These are phyloP conservation scores for Hordeum marinum DNA, from an alignment of 176 grass and related monocot genomes.

Conservation along the genomic window DNA sequence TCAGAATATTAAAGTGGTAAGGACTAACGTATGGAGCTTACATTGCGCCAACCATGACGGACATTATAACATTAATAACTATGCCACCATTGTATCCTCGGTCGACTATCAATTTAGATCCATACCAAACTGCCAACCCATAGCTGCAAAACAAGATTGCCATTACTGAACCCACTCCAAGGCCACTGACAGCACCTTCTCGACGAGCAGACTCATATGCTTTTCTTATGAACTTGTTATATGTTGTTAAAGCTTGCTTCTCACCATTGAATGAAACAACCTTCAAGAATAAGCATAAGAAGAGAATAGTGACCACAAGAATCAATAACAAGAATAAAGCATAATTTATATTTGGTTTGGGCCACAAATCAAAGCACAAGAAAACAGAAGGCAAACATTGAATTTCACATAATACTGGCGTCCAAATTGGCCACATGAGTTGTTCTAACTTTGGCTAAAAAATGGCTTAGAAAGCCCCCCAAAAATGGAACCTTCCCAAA, in stretches of 20 bases:
- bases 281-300: slow-evolving; percentile 37
- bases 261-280: slow-evolving; percentile 80
- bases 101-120: slow-evolving; percentile 59
- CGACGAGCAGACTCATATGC: slow-evolving; percentile 52
- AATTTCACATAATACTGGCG: neutral
- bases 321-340: neutral
- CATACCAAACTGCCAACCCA: slow-evolving; percentile 75
- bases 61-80: slow-evolving; percentile 59
- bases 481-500: neutral
- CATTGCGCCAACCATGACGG: slow-evolving; percentile 69
- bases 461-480: neutral
- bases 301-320: neutral
- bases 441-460: neutral
- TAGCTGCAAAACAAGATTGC: slow-evolving; percentile 64
- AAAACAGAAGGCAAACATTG: neutral
- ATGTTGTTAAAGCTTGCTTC: slow-evolving; percentile 48
- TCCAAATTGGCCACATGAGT: neutral
- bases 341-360: neutral
- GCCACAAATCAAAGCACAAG: neutral
- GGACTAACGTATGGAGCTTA: slow-evolving; percentile 40
- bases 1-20: neutral
- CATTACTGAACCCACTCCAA: slow-evolving; percentile 55
- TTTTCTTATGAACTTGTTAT: slow-evolving; percentile 58
- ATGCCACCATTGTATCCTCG: slow-evolving; percentile 76
- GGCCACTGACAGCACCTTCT: slow-evolving; percentile 45